Base-by-base conservation (phyloP, 108 stramenopile species). In the Fistulifera pelliculosa region DNA sequence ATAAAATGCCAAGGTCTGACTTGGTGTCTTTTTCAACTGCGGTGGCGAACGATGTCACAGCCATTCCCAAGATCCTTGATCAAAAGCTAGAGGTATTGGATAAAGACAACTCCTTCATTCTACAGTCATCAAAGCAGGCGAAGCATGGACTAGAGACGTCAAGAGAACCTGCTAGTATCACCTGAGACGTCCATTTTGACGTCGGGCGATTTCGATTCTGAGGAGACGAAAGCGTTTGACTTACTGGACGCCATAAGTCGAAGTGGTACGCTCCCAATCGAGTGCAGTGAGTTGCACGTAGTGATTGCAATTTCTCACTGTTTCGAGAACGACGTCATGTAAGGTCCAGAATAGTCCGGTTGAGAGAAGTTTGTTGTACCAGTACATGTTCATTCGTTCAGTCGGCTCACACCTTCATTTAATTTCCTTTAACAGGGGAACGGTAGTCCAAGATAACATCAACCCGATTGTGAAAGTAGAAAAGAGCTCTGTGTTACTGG, bases 381-480 rank as follows among this genome's bases (percentile, higher is more conserved):
- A 76, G 27, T 73, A 81, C 42, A 84, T 86, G 47, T 58, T 85
- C 41, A 83, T 86, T 52, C 90, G 31, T 3, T 35, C 6, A 3
- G 3, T 35, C 8, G 6, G 8, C 31, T 35, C 31, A 35, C 31
- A 35, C 31, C 31, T 6, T 3, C 31, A 35, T 35, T 35, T 8
- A 6, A 8, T 35, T 35, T 35, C 8, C 3, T 8, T 35, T 35
- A 84, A 35, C 3, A 35, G 31, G 61, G 76, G 63, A 22, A 85
- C 89, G 25, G 63, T 94, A 22, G 63, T 94, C 42, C 50, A 80
- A 40, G 79, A 87, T 41, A 89, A 91, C 53, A 60, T 88, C 48
- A 89, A 94, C 50, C 93, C 93, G 1, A 94, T 94, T 27, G 79
- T 83, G 54, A 80, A 83, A 58, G 60, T 89, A 38, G 88, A 89